Percentiles rank a stretch among this genome's conserved stretches.
Conservation (phyloP, 345 rosid species). For the Conringia planisiliqua region DNA sequence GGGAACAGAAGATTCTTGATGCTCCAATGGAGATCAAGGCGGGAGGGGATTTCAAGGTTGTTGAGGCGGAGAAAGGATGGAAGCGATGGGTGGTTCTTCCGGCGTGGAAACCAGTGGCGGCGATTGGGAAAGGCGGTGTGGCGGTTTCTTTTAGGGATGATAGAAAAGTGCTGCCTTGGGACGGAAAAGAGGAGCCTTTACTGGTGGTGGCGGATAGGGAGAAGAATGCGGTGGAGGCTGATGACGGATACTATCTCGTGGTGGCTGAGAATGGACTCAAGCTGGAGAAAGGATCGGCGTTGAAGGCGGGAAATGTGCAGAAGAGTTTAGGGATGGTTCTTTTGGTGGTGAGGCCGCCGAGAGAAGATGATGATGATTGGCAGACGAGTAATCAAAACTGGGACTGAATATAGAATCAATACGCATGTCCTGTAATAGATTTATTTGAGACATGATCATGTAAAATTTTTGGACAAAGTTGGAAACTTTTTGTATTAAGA, state of each 20-base stretch:
- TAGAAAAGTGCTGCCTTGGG: slow-evolving; percentile 64
- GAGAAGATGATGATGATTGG: slow-evolving; percentile 55
- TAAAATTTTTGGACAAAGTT: slow-evolving; percentile 29
- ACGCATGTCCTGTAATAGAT: slow-evolving; percentile 2
- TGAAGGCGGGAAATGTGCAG: slow-evolving; percentile 39
- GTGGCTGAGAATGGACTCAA: slow-evolving; percentile 44
- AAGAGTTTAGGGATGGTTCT: slow-evolving; percentile 40
- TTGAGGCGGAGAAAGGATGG: slow-evolving; percentile 82
- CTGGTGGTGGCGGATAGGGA: slow-evolving; percentile 71
- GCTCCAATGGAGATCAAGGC: slow-evolving; percentile 57
- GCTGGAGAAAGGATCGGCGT: slow-evolving; percentile 65
- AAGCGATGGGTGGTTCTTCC: slow-evolving; percentile 88
- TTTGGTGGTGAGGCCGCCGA: slow-evolving; percentile 77
- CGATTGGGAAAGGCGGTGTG: slow-evolving; percentile 53
- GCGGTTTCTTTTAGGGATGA: slow-evolving; percentile 75
- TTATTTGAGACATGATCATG: slow-evolving; percentile 11
- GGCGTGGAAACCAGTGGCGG: slow-evolving; percentile 51
- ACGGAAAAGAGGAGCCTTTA: slow-evolving; percentile 69
- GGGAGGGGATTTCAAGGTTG: slow-evolving; percentile 69
- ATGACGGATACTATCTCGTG: slow-evolving; percentile 72
- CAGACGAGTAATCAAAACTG: slow-evolving; percentile 63
- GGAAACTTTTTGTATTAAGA: slow-evolving; percentile 19
- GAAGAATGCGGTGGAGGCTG: slow-evolving; percentile 48
- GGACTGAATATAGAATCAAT: slow-evolving; percentile 46
- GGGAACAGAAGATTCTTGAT: slow-evolving; percentile 48